These are phyloP conservation scores for Rhodomyrtus psidioides DNA, from an alignment of 441 rosid genomes.

Conservation along the genomic window DNA sequence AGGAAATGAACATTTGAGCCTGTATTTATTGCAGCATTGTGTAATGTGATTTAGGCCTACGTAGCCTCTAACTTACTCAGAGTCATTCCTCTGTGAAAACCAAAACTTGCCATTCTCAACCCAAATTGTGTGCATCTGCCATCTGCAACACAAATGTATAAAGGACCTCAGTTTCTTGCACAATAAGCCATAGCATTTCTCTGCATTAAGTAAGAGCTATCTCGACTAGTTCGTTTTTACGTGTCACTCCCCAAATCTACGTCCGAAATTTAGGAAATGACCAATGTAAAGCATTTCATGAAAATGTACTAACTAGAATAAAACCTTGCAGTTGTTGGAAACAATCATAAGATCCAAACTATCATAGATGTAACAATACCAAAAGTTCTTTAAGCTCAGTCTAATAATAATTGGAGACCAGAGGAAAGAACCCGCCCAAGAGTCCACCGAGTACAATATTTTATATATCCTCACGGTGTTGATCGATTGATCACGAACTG, in stretches of 20 bases:
- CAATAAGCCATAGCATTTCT: neutral
- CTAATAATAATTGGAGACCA: neutral
- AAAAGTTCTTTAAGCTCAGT: neutral
- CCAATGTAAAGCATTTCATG: neutral
- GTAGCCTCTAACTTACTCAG: neutral
- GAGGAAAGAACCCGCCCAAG: neutral
- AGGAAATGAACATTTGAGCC: neutral
- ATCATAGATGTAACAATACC: neutral
- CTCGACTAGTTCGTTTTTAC: neutral
- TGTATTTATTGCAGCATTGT: neutral
- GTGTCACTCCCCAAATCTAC: accelerated
- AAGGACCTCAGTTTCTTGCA: neutral
- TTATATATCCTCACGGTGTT: neutral
- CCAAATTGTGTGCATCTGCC: neutral
- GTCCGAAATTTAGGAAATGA: neutral
- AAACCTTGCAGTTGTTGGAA: neutral
- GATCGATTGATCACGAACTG: neutral
- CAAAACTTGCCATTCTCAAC: neutral
- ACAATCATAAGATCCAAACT: neutral
- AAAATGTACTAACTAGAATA: neutral
- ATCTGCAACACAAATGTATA: neutral
- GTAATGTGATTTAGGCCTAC: neutral
- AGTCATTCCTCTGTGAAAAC: neutral
- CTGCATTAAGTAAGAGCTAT: neutral
- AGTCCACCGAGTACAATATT: neutral